phyloP scores from a whole-genome alignment of 1,284 basidiomycete genomes.

The Amylostereum areolatum region DNA sequence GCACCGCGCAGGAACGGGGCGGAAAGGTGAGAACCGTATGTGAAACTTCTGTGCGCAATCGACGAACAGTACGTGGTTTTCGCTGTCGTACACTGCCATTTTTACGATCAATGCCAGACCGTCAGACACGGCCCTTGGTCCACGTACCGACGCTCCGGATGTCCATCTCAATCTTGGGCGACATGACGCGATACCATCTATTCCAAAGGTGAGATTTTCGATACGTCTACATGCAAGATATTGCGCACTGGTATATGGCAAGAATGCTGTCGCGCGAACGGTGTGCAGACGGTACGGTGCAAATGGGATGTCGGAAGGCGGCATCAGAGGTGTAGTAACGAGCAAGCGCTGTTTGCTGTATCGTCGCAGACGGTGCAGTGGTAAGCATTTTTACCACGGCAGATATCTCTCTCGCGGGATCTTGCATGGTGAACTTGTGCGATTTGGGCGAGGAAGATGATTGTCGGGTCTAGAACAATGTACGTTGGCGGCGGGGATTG shows the following conservation, averaged over 20 bases:
- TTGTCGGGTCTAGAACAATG: not conserved
- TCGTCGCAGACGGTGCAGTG: slow-evolving; percentile 25
- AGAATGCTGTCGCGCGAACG: slow-evolving; percentile 45
- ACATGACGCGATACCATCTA: slow-evolving; percentile 58
- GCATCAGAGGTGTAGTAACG: slow-evolving; percentile 44
- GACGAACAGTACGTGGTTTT: slow-evolving; percentile 33
- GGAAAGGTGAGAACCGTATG: slow-evolving; percentile 41
- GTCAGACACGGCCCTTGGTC: too few relatives aligned
- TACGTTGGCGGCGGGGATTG: too few relatives aligned
- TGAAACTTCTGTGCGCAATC: slow-evolving; percentile 49
- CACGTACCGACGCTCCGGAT: slow-evolving; percentile 38
- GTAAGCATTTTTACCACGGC: slow-evolving; percentile 38
- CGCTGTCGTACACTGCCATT: slow-evolving; percentile 34
- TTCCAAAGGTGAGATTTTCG: not conserved
- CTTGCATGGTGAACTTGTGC: slow-evolving; percentile 35
- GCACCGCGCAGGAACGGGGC: slow-evolving; percentile 40
- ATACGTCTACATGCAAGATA: not conserved
- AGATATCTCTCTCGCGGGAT: slow-evolving; percentile 44
- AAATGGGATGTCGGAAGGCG: slow-evolving; percentile 50
- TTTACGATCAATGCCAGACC: not conserved
- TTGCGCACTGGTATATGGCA: slow-evolving; percentile 45
- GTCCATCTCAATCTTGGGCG: slow-evolving; percentile 37
- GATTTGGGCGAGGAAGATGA: not conserved
- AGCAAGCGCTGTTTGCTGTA: not conserved
- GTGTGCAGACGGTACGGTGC: slow-evolving; percentile 34